Evolutionary conservation across 2,329 filamentous ascomycete genomes (phyloP).

Genomic region (Penicillium concentricum): DNA sequence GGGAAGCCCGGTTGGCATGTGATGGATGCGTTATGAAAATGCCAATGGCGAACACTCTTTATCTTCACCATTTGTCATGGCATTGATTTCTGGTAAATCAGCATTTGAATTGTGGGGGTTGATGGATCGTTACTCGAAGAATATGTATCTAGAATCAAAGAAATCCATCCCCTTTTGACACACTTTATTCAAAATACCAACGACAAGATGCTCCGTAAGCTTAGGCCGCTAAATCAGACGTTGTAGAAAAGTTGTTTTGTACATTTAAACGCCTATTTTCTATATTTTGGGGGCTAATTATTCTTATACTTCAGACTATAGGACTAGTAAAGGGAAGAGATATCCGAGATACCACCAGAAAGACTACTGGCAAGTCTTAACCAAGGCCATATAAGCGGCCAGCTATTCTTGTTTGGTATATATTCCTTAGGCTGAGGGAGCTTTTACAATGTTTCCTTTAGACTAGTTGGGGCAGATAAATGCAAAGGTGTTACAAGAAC

Average conservation of each 20-base stretch:
- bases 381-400: too few species aligned
- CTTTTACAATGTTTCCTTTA: background rate
- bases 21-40: background rate
- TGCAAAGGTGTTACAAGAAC: background rate
- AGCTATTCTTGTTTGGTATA: too few species aligned
- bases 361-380: too few species aligned
- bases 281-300: too few species aligned
- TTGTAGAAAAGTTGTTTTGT: too few species aligned
- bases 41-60: constrained; percentile 18
- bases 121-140: background rate
- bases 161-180: background rate
- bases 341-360: too few species aligned
- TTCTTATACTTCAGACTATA: too few species aligned
- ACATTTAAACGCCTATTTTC: too few species aligned
- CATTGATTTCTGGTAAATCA: background rate
- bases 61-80: constrained; percentile 9
- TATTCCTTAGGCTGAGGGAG: background rate
- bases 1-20: background rate
- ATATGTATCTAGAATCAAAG: background rate
- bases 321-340: too few species aligned
- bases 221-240: too few species aligned
- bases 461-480: background rate
- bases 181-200: background rate
- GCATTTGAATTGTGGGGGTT: background rate
- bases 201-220: too few species aligned